Evolutionary conservation across 2,329 filamentous ascomycete species (phyloP), one percentile per base, ranked within the genome.

Genomic region (Monosporascus sp.): DNA sequence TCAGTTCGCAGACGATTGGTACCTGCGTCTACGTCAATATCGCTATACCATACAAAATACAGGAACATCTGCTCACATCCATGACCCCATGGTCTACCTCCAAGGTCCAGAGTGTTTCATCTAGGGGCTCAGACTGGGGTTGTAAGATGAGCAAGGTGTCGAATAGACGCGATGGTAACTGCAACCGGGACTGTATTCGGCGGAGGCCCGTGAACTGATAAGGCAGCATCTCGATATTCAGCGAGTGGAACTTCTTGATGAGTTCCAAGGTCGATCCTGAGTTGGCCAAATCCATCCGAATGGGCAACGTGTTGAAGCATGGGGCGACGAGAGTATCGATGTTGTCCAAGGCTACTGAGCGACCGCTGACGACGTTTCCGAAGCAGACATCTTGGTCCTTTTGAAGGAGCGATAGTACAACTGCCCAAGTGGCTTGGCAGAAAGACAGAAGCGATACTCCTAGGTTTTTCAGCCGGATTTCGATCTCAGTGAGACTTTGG

Each of bases 221-320:
- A 1, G 78, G 74, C 18, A 93, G 61, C 2, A 84, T 70, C 1
- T 84, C 75, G 0, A 81, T 71, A 62, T 89, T 91, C 25, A 82
- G 65, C 0, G 70, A 68, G 49, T 91, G 86, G 2, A 90, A 75
- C 2, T 72, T 66, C 52, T 79, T 80, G 25, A 87, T 70, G 11
- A 91, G 65, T 5, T 84, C 78, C 0, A 75, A 61, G 52, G 85
- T 84, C 17, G 76, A 78, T 1, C 68, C 72, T 2, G 66, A 66
- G 3, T 65, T 64, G 1, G 75, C 70, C 9, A 88, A 55, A 34
- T 82, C 70, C 17, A 83, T 71, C 25, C 90, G 81, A 2, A 91
- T 65, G 0, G 92, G 90, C 14, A 96, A 71, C 0, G 92, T 96
- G 65, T 96, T 97, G 75, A 97, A 96, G 66, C 90, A 96, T 0